Conservation (phyloP, 441 rosid species). For the Brassica hybrid region DNA sequence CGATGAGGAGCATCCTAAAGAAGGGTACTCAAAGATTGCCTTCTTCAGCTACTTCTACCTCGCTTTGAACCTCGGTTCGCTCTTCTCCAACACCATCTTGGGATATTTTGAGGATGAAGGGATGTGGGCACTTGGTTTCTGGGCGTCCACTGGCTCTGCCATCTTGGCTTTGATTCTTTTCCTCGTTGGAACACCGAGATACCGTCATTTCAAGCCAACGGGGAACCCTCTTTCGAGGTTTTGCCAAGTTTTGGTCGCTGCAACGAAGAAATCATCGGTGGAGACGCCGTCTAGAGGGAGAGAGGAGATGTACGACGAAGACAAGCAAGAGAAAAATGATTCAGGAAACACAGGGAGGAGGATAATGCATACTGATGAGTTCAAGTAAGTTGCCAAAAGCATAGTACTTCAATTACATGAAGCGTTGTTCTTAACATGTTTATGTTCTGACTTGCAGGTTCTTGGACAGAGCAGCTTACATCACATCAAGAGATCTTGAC, state of each 20-base stretch:
- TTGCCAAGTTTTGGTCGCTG: slow-evolving; percentile 82
- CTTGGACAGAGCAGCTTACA: slow-evolving; percentile 88
- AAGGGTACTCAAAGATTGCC: slow-evolving; percentile 80
- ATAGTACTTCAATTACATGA: background rate
- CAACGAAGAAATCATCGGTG: slow-evolving; percentile 66
- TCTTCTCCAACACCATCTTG: slow-evolving; percentile 90
- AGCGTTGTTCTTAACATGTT: slow-evolving; percentile 24
- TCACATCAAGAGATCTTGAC: slow-evolving; percentile 68
- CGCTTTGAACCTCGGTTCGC: slow-evolving; percentile 88
- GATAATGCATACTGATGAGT: slow-evolving; percentile 45
- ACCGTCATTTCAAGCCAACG: slow-evolving; percentile 81
- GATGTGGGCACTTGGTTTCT: slow-evolving; percentile 90
- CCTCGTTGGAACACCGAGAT: slow-evolving; percentile 69
- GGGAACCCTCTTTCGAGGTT: slow-evolving; percentile 92
- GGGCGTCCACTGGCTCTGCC: slow-evolving; percentile 90
- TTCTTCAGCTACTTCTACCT: slow-evolving; percentile 98
- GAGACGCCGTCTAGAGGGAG: slow-evolving; percentile 44
- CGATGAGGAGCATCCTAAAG: slow-evolving; percentile 84
- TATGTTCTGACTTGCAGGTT: slow-evolving; percentile 53
- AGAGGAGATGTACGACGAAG: slow-evolving; percentile 44
- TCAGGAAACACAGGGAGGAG: slow-evolving; percentile 41
- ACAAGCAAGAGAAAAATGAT: slow-evolving; percentile 30
- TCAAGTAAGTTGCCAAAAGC: slow-evolving; percentile 37
- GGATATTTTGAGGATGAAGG: slow-evolving; percentile 94
- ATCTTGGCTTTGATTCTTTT: slow-evolving; percentile 70